Evolutionary conservation across 83 land plant species (phyloP).

Genomic region (Picea mariana): DNA sequence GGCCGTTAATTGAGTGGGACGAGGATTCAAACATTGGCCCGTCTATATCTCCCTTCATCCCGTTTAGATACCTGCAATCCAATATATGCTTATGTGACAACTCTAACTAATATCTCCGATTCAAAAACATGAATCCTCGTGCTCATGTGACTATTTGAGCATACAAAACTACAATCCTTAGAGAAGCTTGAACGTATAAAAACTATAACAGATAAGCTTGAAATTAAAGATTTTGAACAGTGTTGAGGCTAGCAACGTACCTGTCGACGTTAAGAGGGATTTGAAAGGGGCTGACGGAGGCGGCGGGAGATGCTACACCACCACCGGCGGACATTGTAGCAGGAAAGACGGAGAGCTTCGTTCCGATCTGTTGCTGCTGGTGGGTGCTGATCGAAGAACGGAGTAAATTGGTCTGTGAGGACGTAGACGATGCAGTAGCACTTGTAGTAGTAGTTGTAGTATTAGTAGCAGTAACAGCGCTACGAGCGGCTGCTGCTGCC

Average conservation of each 20-base stretch:
- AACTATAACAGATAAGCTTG: too few relatives aligned
- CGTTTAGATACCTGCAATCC: conserved; percentile 8
- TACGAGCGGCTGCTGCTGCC: conserved; percentile 13
- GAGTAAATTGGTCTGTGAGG: background rate
- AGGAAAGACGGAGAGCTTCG: background rate
- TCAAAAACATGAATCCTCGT: too few relatives aligned
- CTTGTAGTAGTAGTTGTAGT: background rate
- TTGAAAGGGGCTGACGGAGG: background rate
- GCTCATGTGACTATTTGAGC: too few relatives aligned
- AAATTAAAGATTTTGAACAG: too few relatives aligned
- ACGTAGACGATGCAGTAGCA: background rate
- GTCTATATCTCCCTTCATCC: background rate
- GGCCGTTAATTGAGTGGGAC: background rate
- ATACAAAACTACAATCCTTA: too few relatives aligned
- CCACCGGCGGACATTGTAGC: background rate
- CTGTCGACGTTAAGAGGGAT: conserved; percentile 11
- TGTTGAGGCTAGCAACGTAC: background rate
- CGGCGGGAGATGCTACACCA: background rate
- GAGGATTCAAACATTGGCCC: conserved; percentile 2
- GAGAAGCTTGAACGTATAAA: too few relatives aligned
- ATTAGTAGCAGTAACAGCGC: background rate
- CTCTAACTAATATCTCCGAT: too few relatives aligned
- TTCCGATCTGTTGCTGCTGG: background rate
- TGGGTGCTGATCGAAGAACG: background rate
- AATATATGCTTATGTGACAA: too few relatives aligned